Evolutionary conservation across 495 filamentous ascomycete species (phyloP), one percentile per base, ranked within the genome.

Genomic region (Corynascus novoguineensis): DNA sequence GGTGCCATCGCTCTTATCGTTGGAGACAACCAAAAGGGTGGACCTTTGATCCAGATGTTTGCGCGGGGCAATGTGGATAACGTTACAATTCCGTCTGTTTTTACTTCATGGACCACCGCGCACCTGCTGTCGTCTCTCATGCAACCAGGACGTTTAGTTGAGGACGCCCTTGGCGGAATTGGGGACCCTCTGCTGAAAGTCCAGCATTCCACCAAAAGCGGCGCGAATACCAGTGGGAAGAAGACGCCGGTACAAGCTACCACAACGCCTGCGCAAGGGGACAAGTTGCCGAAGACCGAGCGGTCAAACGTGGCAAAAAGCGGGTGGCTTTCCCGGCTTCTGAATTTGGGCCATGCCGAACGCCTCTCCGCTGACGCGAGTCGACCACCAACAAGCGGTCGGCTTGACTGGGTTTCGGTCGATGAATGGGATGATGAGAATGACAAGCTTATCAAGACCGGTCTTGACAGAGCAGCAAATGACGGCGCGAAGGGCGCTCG

Each of bases 1-100:
- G 93, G 93, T 9, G 93, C 85, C 10, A 78, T 89, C 49, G 92
- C 90, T 22, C 72, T 99, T 57, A 93, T 99, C 64, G 92, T 99
- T 7, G 93, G 93, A 19, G 93, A 99, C 68, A 86, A 97, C 70
- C 86, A 87, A 45, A 84, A 86, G 53, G 89, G 92, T 34, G 92
- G 90, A 11, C 74, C 79, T n/a, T 69, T 99, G 57, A 86, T 99
- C 37, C 93, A 92, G 54, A 99, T 99, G 93, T 97, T 96, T 70
- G 95, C 93, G 9, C 79, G 86, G 47, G 93, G 92, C 24, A 90
- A 97, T 70, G 96, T 90, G 4, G 95, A 89, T 29, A 96, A 98
- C 63, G 81, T 97, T 58, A 88, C 90, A 3, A 97, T 97, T 47
- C 90, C 93, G 5, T 87, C 95, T 1, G 73, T 97, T 12, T 99